These are phyloP conservation scores for Colletotrichum siamense DNA, from an alignment of 2,329 filamentous ascomycete species.

Conservation along the genomic window DNA sequence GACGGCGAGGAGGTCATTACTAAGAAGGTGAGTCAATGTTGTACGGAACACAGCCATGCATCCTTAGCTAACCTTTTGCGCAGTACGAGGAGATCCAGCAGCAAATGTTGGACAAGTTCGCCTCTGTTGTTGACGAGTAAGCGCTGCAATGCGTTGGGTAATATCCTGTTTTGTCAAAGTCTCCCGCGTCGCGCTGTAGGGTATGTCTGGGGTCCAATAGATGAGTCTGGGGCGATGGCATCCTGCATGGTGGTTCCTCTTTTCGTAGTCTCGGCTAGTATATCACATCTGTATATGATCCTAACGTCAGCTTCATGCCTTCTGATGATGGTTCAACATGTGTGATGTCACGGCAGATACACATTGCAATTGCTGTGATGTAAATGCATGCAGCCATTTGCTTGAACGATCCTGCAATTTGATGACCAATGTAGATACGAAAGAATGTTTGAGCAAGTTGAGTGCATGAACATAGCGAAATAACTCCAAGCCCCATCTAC, in stretches of 20 bases:
- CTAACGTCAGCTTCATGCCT: not conserved
- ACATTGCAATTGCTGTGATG: too few relatives aligned
- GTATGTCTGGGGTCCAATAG: slow-evolving; percentile 12
- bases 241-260: slow-evolving; percentile 16
- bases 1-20: slow-evolving; percentile 81
- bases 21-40: slow-evolving; percentile 72
- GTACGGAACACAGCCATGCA: not conserved
- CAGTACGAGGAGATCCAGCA: slow-evolving; percentile 93
- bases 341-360: not conserved
- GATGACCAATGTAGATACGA: too few relatives aligned
- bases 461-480: too few relatives aligned
- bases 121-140: slow-evolving; percentile 94
- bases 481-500: too few relatives aligned
- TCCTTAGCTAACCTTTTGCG: slow-evolving; percentile 41
- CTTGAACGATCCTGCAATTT: too few relatives aligned
- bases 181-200: not conserved
- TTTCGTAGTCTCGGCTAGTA: slow-evolving; percentile 19
- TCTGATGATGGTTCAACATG: not conserved
- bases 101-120: slow-evolving; percentile 96
- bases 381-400: too few relatives aligned
- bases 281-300: slow-evolving; percentile 22
- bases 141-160: not conserved
- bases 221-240: slow-evolving; percentile 10
- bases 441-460: too few relatives aligned
- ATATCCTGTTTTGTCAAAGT: slow-evolving; percentile 7